Base-by-base conservation (phyloP, 2,329 filamentous ascomycete genomes). In the Hyphodiscus sp. region DNA sequence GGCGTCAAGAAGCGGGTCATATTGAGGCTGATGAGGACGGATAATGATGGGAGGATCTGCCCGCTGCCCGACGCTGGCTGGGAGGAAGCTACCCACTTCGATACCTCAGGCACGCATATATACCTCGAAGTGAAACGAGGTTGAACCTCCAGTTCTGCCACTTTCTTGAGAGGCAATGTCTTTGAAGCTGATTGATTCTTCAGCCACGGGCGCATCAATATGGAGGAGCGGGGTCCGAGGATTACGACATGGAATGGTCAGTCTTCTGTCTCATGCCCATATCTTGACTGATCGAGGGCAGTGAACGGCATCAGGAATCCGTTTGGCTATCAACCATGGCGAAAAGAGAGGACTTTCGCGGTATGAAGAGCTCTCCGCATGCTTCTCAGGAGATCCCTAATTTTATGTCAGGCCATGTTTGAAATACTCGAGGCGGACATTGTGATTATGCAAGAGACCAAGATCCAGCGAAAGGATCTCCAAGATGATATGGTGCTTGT, bases 401-500 rank as follows among this genome's bases (percentile, higher is more conserved):
- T 18, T 29, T 20, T 13, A 26, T 5, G 47, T 1, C 55, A 89
- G 86, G 79, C 86, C 60, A 97, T 97, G 94, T 97, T 99, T 71
- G 89, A 96, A 61, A 88, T 87, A 44, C 79, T 99, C 7, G 88
- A 94, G 68, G 85, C 91, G 50, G 94, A 99, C 69, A 94, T 99
- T 59, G 83, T 97, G 18, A 79, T 96, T 54, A 91, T 97, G 76
- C 94, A 99, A 70, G 94, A 97, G 71, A 85, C 90, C 44, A 99
- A 97, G 72, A 96, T 97, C 42, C 94, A 97, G 67, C 81, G 87
- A 53, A 96, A 96, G 68, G 91, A 96, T 62, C 75, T 99, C 1
- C 80, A 78, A 42, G 94, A 97, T 76, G 94, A 97, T 63, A 97
- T 97, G 90, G 91, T 97, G 10, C 75, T 97, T 33, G 83, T 97